Evolutionary conservation across 257 asterid species (phyloP), one percentile per base, ranked within the genome.

Genomic region (Lithospermum erythrorhizon): DNA sequence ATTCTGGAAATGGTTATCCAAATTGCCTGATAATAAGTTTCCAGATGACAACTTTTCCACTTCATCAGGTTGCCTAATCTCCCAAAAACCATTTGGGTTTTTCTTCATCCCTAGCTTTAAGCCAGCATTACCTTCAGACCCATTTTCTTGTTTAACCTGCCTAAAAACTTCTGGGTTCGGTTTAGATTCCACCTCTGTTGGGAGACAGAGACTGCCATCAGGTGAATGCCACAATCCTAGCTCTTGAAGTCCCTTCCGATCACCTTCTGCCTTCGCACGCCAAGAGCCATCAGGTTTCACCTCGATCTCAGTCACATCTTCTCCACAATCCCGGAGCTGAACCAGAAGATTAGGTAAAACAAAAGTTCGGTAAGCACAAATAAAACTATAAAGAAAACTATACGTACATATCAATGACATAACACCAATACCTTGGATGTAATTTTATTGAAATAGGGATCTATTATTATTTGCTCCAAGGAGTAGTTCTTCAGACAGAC

Each of bases 251-350:
- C 72, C 72, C 73, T 73, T 79, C 52, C 82, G 81, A 61, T 86
- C 95, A 65, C 86, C 81, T 66, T 93, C 98, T 61, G 81, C 68
- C 79, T 84, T 93, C 22, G 85, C 96, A 51, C 96, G 98, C 98
- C 98, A 93, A 65, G 96, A 84, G 67, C 98, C 97, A 66, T 93
- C 96, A 37, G 95, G 96, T 76, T 93, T 93, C 76, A 93, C 94
- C 83, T 93, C 98, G 63, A 93, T 79, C 72, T 86, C 95, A 48
- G 90, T 73, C 37, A 89, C 83, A 67, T 93, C 97, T 82, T 86
- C 97, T 64, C 79, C 95, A 67, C 83, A 84, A 63, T 66, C 77
- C 65, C 30, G 74, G 79, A 93, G 74, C 98, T 93, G 75, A 21
- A 73, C 61, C 32, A 47, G 55, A 35, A 57, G 54, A 56, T 21